Evolutionary conservation across 805 yeast genomes (phyloP).

Genomic region (Yarrowia yakushimensis): DNA sequence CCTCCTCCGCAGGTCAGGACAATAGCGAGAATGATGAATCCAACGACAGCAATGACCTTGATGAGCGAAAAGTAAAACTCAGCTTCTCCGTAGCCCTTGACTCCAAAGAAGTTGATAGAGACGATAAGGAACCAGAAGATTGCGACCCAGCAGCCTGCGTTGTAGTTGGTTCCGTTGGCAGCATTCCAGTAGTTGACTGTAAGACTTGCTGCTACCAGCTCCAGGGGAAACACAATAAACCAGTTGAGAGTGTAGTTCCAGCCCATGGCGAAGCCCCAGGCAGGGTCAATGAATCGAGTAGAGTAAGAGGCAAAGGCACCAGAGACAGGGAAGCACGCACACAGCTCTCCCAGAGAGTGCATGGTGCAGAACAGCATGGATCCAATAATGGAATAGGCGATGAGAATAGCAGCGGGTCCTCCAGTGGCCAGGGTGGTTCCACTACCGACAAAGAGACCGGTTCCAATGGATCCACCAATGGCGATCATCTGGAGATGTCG

Average conservation of each 20-base stretch:
- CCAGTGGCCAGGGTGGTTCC: conserved; percentile 52
- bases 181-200: conserved; percentile 58
- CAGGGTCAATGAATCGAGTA: conserved; percentile 60
- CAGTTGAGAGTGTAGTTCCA: conserved; percentile 68
- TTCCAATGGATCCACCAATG: conserved; percentile 71
- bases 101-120: conserved; percentile 54
- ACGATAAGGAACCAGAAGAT: conserved; percentile 52
- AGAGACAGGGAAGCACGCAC: conserved; percentile 61
- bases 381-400: conserved; percentile 59
- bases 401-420: conserved; percentile 61
- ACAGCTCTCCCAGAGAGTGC: conserved; percentile 65
- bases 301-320: conserved; percentile 62
- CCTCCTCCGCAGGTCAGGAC: conserved; percentile 53
- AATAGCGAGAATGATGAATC: conserved; percentile 60
- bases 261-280: conserved; percentile 68
- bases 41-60: conserved; percentile 58
- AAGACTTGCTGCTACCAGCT: conserved; percentile 60
- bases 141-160: conserved; percentile 56
- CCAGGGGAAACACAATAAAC: conserved; percentile 63
- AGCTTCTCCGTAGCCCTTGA: conserved; percentile 65
- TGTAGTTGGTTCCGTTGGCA: conserved; percentile 57
- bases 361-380: conserved; percentile 62
- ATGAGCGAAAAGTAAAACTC: conserved; percentile 58
- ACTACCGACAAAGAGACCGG: conserved; percentile 69
- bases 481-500: conserved; percentile 74